Evolutionary conservation across 73 alveolate genomes (phyloP), one percentile per base, ranked within the genome.

Genomic region (Paramecium pentaurelia): DNA sequence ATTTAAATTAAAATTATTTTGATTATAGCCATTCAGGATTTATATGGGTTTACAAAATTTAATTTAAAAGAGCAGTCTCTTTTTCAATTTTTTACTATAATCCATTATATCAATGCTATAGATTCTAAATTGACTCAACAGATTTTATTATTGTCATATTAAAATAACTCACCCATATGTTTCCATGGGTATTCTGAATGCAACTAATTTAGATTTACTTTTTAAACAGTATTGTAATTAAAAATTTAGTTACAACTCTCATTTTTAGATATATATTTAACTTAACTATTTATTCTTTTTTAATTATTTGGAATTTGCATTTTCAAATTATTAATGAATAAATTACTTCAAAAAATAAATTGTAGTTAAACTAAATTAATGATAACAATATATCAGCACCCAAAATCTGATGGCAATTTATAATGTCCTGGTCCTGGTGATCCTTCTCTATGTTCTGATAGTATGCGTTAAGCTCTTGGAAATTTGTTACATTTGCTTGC

Each of bases 341-440:
- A 54, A 54, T 18, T 16, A 54, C 18, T 54, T 0, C 1, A 16
- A 42, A 54, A 54, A 22, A 22, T 22, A 54, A 1, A 54, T 4
- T 54, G 20, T 54, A 16, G 32, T 54, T 54, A 54, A 54, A 54
- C 30, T 54, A 54, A 22, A 18, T 54, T 18, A 54, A 18, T 0
- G 20, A n/a, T 54, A 18, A 18, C 20, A n/a, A 54, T 18, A 54
- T 4, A 32, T 64, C 84, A 89, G 14, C 36, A 30, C 1, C 94
- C 94, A 30, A 89, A 89, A 36, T 89, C 94, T 8, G 92, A 45
- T 25, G 94, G 94, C 18, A 89, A 64, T 18, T 60, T 89, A 30
- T 89, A 89, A 42, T 40, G 22, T 1, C 94, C 94, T 20, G 94
- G 94, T n/a, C 94, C 94, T 45, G 94, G 94, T 10, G 92, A 80